These are phyloP conservation scores for Periconia sp. DNA, from an alignment of 2,329 filamentous ascomycete species.

Conservation along the genomic window DNA sequence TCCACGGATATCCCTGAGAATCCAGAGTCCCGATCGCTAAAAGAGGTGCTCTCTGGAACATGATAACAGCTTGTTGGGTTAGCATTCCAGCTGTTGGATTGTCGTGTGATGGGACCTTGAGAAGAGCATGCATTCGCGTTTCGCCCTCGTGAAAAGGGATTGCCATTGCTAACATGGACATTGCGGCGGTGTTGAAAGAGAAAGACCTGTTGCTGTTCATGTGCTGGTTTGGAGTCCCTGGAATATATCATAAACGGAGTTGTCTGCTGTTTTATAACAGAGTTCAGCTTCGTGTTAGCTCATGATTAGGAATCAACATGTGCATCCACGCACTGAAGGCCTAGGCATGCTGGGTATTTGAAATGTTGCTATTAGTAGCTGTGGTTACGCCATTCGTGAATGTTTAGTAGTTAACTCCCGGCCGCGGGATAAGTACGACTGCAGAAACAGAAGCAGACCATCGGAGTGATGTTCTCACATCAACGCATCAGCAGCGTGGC, in stretches of 20 bases:
- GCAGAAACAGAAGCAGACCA: too few relatives aligned
- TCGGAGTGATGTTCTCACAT: too few relatives aligned
- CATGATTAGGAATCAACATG: neutral
- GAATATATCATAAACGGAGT: too few relatives aligned
- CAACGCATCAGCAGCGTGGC: too few relatives aligned
- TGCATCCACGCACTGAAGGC: too few relatives aligned
- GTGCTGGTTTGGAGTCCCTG: neutral
- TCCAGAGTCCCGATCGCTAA: conserved; percentile 76
- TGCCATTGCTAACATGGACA: conserved; percentile 47
- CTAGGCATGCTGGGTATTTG: too few relatives aligned
- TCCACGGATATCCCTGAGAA: conserved; percentile 68
- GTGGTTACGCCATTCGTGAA: too few relatives aligned
- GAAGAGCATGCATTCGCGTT: conserved; percentile 61
- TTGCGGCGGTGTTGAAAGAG: conserved; percentile 15
- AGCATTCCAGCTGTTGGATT: conserved; percentile 71
- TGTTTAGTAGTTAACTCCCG: too few relatives aligned
- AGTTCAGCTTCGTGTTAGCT: neutral
- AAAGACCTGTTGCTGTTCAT: neutral
- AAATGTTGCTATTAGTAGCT: too few relatives aligned
- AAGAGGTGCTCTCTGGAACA: conserved; percentile 65
- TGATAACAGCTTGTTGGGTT: conserved; percentile 60
- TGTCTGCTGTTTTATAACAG: too few relatives aligned
- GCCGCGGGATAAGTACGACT: too few relatives aligned
- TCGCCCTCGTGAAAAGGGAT: conserved; percentile 68
- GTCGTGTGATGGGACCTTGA: conserved; percentile 58